phyloP scores from a whole-genome alignment of 1,284 basidiomycete species.

The Rhizoctonia solani region DNA sequence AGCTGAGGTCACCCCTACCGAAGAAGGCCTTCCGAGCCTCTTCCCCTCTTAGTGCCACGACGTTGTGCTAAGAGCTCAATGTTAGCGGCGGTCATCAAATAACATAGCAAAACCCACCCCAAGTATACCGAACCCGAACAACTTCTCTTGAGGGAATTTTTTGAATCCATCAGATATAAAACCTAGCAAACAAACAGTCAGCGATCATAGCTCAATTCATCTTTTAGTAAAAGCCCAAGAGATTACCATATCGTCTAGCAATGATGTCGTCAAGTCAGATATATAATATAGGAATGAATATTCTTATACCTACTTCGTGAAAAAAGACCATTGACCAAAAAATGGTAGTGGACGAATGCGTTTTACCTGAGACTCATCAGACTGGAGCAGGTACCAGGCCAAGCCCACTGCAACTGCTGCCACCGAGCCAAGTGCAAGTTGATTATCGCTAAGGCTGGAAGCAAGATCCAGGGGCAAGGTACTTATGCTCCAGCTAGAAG shows the following conservation, averaged over 20 bases:
- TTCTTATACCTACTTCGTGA: slow-evolving; percentile 12
- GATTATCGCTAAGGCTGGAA: background rate
- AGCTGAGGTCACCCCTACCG: background rate
- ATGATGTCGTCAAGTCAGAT: no score
- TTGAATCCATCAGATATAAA: no score
- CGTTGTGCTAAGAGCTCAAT: background rate
- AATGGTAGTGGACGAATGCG: background rate
- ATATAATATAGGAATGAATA: no score
- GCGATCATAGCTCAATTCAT: no score
- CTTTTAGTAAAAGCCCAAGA: no score
- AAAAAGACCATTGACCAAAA: slow-evolving; percentile 11
- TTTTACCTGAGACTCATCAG: background rate
- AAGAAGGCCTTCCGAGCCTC: slow-evolving; percentile 13
- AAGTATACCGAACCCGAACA: slow-evolving; percentile 14
- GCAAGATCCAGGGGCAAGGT: background rate
- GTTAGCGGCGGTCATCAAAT: no score
- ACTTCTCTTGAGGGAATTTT: background rate
- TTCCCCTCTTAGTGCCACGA: slow-evolving; percentile 11
- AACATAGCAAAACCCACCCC: background rate
- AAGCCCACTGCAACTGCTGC: background rate
- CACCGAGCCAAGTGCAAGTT: background rate
- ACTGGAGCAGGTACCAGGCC: background rate
- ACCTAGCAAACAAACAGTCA: no score
- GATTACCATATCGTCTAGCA: no score
- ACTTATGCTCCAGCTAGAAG: no score